These are phyloP conservation scores for Aspergillus hortae DNA, from an alignment of 2,329 filamentous ascomycete species.

Conservation along the genomic window DNA sequence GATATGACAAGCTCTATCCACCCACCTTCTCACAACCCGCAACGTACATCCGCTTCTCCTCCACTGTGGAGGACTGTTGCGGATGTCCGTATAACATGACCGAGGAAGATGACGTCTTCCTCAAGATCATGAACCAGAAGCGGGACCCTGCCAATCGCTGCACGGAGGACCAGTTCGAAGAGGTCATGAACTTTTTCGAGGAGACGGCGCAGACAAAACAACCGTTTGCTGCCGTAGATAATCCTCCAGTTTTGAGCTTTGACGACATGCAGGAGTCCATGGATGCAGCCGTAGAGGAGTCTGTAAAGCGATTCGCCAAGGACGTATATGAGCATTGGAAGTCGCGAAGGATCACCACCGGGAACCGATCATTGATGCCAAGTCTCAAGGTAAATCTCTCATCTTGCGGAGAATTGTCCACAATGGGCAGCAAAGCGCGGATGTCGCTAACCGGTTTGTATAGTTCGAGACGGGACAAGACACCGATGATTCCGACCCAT, in stretches of 20 bases:
- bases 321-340: conserved; percentile 91
- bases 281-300: conserved; percentile 55
- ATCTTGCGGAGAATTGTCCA: background rate
- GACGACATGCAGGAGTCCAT: conserved; percentile 71
- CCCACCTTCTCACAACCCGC: conserved; percentile 75
- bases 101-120: conserved; percentile 79
- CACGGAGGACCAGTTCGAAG: conserved; percentile 88
- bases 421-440: background rate
- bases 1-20: conserved; percentile 87
- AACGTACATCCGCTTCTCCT: conserved; percentile 96
- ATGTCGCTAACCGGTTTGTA: conserved; percentile 14
- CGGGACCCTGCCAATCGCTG: conserved; percentile 62
- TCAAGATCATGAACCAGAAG: conserved; percentile 80
- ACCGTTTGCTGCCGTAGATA: conserved; percentile 86
- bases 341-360: conserved; percentile 60
- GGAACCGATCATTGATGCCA: conserved; percentile 71
- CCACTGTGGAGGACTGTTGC: conserved; percentile 93
- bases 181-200: conserved; percentile 92
- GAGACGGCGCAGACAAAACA: conserved; percentile 78
- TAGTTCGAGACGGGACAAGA: conserved; percentile 88
- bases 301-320: conserved; percentile 62
- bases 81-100: conserved; percentile 93
- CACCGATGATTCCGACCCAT: conserved; percentile 92
- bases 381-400: conserved; percentile 61
- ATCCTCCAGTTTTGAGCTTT: conserved; percentile 71